Conservation (phyloP, 2,329 filamentous ascomycete genomes). For the Colletotrichum truncatum region DNA sequence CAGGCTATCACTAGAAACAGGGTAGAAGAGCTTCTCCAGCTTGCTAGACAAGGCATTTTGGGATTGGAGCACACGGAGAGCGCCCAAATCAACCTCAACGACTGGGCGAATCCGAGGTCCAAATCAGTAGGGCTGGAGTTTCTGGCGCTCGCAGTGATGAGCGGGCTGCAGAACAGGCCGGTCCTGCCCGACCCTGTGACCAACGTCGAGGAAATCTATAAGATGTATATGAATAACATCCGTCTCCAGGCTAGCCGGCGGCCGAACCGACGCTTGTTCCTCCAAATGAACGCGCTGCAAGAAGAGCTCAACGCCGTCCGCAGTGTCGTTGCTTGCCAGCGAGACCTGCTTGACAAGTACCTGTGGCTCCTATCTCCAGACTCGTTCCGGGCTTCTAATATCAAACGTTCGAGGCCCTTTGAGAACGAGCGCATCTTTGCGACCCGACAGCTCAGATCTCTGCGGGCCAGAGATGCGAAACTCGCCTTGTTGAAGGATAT, state of each 20-base stretch:
- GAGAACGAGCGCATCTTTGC: too few species aligned
- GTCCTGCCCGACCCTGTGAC: background rate
- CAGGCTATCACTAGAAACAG: too few species aligned
- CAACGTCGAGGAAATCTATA: too few species aligned
- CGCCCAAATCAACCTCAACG: too few species aligned
- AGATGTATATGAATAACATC: slow-evolving; percentile 14
- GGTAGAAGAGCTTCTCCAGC: too few species aligned
- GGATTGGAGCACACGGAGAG: slow-evolving; percentile 5
- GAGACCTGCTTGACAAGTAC: background rate
- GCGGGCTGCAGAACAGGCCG: slow-evolving; percentile 18
- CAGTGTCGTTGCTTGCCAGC: slow-evolving; percentile 16
- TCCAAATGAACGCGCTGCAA: slow-evolving; percentile 31
- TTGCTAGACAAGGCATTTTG: too few species aligned
- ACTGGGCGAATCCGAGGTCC: too few species aligned
- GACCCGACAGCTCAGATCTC: too few species aligned
- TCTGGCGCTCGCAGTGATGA: slow-evolving; percentile 2
- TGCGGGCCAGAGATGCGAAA: slow-evolving; percentile 6
- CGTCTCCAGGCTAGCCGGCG: slow-evolving; percentile 23
- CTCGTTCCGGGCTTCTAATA: background rate
- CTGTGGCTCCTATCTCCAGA: background rate
- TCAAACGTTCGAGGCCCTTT: background rate
- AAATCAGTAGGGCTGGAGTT: slow-evolving; percentile 25
- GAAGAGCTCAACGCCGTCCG: slow-evolving; percentile 33
- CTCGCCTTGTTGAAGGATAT: slow-evolving; percentile 32
- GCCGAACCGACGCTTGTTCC: slow-evolving; percentile 30